Percentiles rank a stretch among this genome's conserved stretches.
Conservation (phyloP, 148 eudicot species). For the Chenopodium berlandieri region DNA sequence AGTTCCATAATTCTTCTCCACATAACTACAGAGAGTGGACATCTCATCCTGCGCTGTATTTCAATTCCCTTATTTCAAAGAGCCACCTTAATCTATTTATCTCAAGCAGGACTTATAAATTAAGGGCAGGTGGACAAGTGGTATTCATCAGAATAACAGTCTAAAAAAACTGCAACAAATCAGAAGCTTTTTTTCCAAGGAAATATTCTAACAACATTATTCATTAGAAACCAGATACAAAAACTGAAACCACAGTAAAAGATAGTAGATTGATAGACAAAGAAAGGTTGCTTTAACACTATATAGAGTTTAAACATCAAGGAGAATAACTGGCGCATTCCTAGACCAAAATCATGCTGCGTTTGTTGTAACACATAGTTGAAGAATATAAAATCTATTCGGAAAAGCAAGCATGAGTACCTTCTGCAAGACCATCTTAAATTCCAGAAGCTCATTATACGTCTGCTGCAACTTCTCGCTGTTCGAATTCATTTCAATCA, state of each 20-base stretch:
- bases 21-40: not conserved
- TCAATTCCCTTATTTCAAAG: not conserved
- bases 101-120: not conserved
- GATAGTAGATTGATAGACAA: not conserved
- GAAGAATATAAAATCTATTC: not conserved
- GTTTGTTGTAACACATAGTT: not conserved
- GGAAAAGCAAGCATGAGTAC: conserved; percentile 38
- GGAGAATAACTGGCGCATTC: not conserved
- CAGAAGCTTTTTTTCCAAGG: not conserved
- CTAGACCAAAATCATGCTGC: not conserved
- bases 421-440: conserved; percentile 95
- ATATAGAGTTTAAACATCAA: too few relatives aligned
- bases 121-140: not conserved
- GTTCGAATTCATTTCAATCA: conserved; percentile 85
- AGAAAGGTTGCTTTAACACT: not conserved
- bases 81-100: not conserved
- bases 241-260: not conserved
- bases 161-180: not conserved
- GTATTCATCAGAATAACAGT: too few relatives aligned
- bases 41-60: not conserved
- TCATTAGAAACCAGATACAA: not conserved
- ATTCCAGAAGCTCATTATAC: conserved; percentile 86
- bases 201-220: not conserved
- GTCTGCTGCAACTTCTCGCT: conserved; percentile 78
- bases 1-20: not conserved